These are phyloP conservation scores for Huntiella moniliformis DNA, from an alignment of 2,329 filamentous ascomycete genomes.

Conservation along the genomic window DNA sequence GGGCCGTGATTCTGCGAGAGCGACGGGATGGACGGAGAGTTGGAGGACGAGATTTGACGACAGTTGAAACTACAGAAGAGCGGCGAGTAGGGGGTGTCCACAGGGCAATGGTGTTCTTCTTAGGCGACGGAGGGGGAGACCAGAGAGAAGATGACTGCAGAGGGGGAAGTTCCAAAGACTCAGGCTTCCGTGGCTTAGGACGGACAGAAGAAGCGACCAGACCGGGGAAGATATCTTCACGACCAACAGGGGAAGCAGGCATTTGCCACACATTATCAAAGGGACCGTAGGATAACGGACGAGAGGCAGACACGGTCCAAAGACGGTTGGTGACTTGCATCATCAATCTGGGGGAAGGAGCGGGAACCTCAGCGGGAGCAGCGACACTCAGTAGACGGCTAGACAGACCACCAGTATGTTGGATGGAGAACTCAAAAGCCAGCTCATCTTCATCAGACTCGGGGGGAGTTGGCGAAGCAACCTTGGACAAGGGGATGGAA, in stretches of 20 bases:
- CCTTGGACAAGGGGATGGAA: conserved; percentile 16
- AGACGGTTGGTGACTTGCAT: conserved; percentile 9
- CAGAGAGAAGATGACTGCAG: conserved; percentile 24
- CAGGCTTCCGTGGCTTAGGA: conserved; percentile 19
- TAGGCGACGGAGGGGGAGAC: conserved; percentile 15
- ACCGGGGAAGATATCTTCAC: conserved; percentile 6
- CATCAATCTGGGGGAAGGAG: conserved; percentile 9
- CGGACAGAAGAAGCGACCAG: conserved; percentile 20
- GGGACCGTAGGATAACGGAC: conserved; percentile 8
- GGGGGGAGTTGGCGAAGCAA: conserved; percentile 35
- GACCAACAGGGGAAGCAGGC: conserved; percentile 7
- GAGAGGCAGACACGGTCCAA: conserved; percentile 10
- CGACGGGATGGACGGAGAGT: conserved; percentile 35
- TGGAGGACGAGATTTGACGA: conserved; percentile 21
- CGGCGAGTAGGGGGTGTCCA: conserved; percentile 15
- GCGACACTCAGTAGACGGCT: not conserved
- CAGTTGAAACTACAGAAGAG: not conserved
- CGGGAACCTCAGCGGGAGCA: conserved; percentile 1
- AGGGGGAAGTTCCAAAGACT: conserved; percentile 16
- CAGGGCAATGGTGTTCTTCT: conserved; percentile 14
- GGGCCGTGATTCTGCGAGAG: conserved; percentile 35
- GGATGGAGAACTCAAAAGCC: conserved; percentile 18
- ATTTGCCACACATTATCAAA: conserved; percentile 9
- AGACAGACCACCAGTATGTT: conserved; percentile 1
- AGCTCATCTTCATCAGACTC: conserved; percentile 21